Evolutionary conservation across 768 basidiomycete genomes (phyloP).

Genomic region (Lactifluus volemus): DNA sequence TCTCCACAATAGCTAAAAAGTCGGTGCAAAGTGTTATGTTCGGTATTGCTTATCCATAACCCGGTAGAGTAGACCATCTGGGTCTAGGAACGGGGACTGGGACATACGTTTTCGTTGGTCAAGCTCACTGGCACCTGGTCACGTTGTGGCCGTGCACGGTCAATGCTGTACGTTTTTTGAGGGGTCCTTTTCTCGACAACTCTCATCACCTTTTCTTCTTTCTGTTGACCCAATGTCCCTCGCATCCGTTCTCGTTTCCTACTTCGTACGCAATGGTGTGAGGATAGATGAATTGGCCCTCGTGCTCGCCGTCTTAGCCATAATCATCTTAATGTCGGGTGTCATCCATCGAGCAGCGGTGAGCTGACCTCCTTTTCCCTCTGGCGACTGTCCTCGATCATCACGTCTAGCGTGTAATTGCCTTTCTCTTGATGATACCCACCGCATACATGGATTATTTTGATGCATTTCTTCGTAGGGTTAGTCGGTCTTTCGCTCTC

Average conservation of each 20-base stretch:
- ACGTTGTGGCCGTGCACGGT: not conserved
- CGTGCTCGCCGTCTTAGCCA: not conserved
- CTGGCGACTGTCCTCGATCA: not conserved
- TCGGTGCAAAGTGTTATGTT: not conserved
- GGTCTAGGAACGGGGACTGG: not conserved
- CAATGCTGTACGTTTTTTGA: too few relatives aligned
- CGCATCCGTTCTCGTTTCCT: not conserved
- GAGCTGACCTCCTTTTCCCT: not conserved
- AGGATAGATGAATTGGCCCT: not conserved
- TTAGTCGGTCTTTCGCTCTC: not conserved
- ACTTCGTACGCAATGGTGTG: not conserved
- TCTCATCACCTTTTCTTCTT: not conserved
- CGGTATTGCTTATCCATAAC: not conserved
- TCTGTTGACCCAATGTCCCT: not conserved
- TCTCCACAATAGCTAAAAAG: not conserved
- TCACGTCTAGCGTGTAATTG: not conserved
- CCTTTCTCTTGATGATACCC: not conserved
- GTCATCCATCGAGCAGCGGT: not conserved
- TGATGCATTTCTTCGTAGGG: not conserved
- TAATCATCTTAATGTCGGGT: not conserved
- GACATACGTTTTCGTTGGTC: not conserved
- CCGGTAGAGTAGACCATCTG: not conserved
- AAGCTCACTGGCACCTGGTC: not conserved
- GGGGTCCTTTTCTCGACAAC: too few relatives aligned
- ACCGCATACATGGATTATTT: not conserved